These are phyloP conservation scores for Daldinia concentrica DNA, from an alignment of 495 filamentous ascomycete genomes.

Conservation along the genomic window DNA sequence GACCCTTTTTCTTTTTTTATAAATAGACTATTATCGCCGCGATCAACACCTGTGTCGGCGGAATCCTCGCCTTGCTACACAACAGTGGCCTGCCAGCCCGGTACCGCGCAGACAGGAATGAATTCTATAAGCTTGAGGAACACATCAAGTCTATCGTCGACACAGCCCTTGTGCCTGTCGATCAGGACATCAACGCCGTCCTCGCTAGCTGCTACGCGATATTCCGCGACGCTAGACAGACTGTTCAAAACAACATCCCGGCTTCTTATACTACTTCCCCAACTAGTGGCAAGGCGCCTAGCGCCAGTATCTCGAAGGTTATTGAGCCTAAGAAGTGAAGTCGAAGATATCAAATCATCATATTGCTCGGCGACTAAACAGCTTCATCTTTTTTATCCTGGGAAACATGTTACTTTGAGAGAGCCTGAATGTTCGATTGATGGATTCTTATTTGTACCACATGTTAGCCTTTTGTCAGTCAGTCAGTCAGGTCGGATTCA, in stretches of 20 bases:
- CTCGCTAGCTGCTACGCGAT: slow-evolving; percentile 52
- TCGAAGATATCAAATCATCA: slow-evolving; percentile 3
- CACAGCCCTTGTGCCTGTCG: slow-evolving; percentile 53
- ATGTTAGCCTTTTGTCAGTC: slow-evolving; percentile 19
- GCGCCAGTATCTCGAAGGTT: slow-evolving; percentile 2
- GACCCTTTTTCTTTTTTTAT: slow-evolving; percentile 17
- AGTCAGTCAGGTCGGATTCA: slow-evolving; percentile 6
- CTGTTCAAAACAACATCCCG: slow-evolving; percentile 57
- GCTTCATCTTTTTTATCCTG: background rate
- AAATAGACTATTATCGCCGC: slow-evolving; percentile 56
- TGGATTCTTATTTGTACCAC: background rate
- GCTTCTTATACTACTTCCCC: slow-evolving; percentile 46
- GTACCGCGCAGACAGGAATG: slow-evolving; percentile 55
- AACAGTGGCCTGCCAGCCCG: slow-evolving; percentile 62
- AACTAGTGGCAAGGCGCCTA: slow-evolving; percentile 12
- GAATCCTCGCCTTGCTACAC: slow-evolving; percentile 59
- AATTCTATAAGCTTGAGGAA: slow-evolving; percentile 58
- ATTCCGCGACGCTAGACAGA: slow-evolving; percentile 52
- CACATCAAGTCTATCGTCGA: slow-evolving; percentile 57
- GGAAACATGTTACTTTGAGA: slow-evolving; percentile 8
- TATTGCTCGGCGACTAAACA: background rate
- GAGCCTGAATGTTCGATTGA: background rate
- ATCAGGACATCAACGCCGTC: slow-evolving; percentile 51
- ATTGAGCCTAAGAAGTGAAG: slow-evolving; percentile 35
- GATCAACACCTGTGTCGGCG: slow-evolving; percentile 59